Conservation (phyloP, 2,329 filamentous ascomycete species). For the Hypoxylon sp. region DNA sequence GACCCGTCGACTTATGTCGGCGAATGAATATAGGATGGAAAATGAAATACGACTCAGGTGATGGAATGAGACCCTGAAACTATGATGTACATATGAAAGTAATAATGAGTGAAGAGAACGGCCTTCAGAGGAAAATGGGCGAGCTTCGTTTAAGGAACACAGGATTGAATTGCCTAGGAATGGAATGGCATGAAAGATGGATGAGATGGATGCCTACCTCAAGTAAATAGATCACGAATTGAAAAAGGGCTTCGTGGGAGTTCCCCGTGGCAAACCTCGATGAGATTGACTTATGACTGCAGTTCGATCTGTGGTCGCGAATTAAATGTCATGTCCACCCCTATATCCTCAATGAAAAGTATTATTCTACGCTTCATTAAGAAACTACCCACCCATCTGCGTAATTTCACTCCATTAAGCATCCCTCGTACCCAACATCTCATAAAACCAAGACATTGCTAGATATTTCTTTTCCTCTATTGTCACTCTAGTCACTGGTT, state of each 20-base stretch:
- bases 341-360: background rate
- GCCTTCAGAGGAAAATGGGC: conserved; percentile 6
- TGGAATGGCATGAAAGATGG: conserved; percentile 5
- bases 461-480: no score
- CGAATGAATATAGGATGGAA: conserved; percentile 21
- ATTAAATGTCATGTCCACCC: background rate
- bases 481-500: no score
- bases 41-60: conserved; percentile 18
- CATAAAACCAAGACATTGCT: no score
- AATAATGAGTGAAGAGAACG: conserved; percentile 18
- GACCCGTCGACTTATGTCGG: background rate
- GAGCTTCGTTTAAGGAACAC: conserved; percentile 15
- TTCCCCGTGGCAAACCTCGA: conserved; percentile 16
- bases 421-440: no score
- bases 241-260: conserved; percentile 19
- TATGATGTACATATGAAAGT: conserved; percentile 42
- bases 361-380: background rate
- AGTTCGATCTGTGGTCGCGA: background rate
- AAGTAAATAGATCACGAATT: conserved; percentile 32
- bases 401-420: background rate
- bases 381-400: background rate
- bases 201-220: conserved; percentile 15
- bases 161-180: conserved; percentile 16
- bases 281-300: background rate
- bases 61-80: conserved; percentile 23